Evolutionary conservation across 2,329 filamentous ascomycete genomes (phyloP).

Genomic region (Xylariomycetidae sp.): DNA sequence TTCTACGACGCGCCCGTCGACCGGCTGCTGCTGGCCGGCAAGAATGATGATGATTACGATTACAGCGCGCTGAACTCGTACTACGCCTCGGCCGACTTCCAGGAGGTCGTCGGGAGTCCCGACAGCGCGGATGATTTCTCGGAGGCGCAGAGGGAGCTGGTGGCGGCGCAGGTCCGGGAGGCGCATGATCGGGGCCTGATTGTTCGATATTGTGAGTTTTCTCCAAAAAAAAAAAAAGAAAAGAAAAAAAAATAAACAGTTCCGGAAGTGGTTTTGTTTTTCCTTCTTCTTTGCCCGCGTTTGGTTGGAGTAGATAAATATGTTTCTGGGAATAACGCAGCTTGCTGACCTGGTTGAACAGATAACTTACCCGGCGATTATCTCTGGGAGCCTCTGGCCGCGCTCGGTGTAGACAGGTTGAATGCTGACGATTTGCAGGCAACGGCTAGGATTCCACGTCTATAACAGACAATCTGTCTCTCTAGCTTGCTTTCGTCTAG

Average conservation of each 20-base stretch:
- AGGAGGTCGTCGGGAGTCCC: constrained; percentile 17
- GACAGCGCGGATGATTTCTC: constrained; percentile 10
- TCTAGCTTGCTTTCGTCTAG: no score
- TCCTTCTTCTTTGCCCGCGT: not conserved
- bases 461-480: no score
- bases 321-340: not conserved
- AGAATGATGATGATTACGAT: constrained; percentile 4
- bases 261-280: no score
- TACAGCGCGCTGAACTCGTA: constrained; percentile 21
- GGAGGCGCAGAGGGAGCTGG: constrained; percentile 11
- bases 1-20: constrained; percentile 24
- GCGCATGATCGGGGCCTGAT: constrained; percentile 21
- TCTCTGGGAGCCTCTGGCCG: constrained; percentile 20
- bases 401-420: constrained; percentile 21
- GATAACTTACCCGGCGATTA: constrained; percentile 23
- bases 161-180: constrained; percentile 14
- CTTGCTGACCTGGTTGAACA: no score
- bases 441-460: constrained; percentile 14
- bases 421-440: constrained; percentile 23
- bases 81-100: constrained; percentile 24
- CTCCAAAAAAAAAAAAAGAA: no score
- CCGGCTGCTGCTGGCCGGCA: constrained; percentile 4
- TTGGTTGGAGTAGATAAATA: constrained; percentile 9
- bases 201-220: constrained; percentile 25
- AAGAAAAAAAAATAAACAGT: no score